Conservation (phyloP, 2,329 filamentous ascomycete genomes). For the Microdochium paspali region DNA sequence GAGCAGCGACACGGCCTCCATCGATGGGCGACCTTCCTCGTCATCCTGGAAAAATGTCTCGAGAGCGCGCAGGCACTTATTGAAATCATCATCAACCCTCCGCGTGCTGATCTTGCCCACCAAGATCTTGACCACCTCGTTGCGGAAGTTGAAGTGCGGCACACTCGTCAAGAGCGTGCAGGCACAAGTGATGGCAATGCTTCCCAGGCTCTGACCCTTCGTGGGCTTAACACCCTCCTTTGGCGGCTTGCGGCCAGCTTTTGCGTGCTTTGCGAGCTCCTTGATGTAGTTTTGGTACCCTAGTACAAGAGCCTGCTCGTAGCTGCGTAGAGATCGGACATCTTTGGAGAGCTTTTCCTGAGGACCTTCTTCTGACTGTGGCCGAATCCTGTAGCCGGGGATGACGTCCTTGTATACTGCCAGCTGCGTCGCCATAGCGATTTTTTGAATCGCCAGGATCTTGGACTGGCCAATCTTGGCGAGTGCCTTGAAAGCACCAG, state of each 20-base stretch:
- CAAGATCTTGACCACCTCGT: slow-evolving; percentile 78
- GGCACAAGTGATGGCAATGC: slow-evolving; percentile 74
- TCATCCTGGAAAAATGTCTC: slow-evolving; percentile 79
- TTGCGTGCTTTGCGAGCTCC: slow-evolving; percentile 60
- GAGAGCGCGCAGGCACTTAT: slow-evolving; percentile 68
- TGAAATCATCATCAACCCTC: slow-evolving; percentile 63
- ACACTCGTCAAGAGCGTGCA: slow-evolving; percentile 74
- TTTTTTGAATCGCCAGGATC: slow-evolving; percentile 69
- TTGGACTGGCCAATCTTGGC: slow-evolving; percentile 62
- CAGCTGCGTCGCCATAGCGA: slow-evolving; percentile 78
- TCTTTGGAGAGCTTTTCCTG: slow-evolving; percentile 85
- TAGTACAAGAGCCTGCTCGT: slow-evolving; percentile 78
- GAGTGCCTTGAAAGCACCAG: slow-evolving; percentile 67
- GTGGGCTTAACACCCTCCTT: slow-evolving; percentile 25
- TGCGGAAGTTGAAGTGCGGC: slow-evolving; percentile 94
- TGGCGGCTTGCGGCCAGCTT: slow-evolving; percentile 25
- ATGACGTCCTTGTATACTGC: slow-evolving; percentile 94
- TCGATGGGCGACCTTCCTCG: slow-evolving; percentile 78
- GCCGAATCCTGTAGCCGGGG: slow-evolving; percentile 89
- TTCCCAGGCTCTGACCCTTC: slow-evolving; percentile 45
- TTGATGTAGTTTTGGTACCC: slow-evolving; percentile 82
- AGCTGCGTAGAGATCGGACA: slow-evolving; percentile 69
- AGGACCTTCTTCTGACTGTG: slow-evolving; percentile 63
- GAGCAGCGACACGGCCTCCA: slow-evolving; percentile 77
- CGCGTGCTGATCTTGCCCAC: slow-evolving; percentile 72